Base-by-base conservation (phyloP, 805 yeast genomes). In the Starmerella riodocensis region DNA sequence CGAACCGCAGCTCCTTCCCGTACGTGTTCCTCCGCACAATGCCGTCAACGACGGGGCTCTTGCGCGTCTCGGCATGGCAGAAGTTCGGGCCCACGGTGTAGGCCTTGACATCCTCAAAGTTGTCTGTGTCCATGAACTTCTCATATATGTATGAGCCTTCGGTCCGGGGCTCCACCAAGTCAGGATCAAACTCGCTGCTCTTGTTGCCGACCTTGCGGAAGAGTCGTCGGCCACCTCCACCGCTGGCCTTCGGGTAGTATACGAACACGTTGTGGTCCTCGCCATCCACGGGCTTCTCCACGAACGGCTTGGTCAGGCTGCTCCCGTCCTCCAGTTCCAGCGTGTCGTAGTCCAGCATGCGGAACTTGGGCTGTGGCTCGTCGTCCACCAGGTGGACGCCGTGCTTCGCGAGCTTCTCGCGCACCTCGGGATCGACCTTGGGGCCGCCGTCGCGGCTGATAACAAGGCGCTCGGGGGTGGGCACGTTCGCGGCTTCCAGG, bases 21-120 rank as follows among this genome's bases (percentile, higher is more conserved):
- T 86, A 94, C 1, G 97, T 86, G 56, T 91, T 91, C 58, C 99
- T 73, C 54, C 96, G 71, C 20, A 91, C 99, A 42, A 91, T 82
- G 34, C 99, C 99, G 62, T 91, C 99, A n/a, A 91, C 98, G 3
- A 91, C 98, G 1, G 99, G 99, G 0, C 95, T 84, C 59, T 91
- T 91, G 54, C 99, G 71, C 1, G 99, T 91, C 57, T 91, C 99
- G 0, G 98, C 99, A 59, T 91, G 99, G 57, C 98, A 91, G 55
- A 72, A 91, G 16, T 65, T 65, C 3, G 78, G 74, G 1, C 98
- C 97, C 4, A 91, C 97, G 1, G 99, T 91, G 59, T 91, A 91
- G 0, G 97, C 97, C 62, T 91, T 91, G 46, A 91, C 99, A 60
- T 91, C 99, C 62, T 91, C 98, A 54, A 85, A 86, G 57, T 91